Evolutionary conservation across 306 rosid species (phyloP).

Genomic region (Pyrus bretschneideri): DNA sequence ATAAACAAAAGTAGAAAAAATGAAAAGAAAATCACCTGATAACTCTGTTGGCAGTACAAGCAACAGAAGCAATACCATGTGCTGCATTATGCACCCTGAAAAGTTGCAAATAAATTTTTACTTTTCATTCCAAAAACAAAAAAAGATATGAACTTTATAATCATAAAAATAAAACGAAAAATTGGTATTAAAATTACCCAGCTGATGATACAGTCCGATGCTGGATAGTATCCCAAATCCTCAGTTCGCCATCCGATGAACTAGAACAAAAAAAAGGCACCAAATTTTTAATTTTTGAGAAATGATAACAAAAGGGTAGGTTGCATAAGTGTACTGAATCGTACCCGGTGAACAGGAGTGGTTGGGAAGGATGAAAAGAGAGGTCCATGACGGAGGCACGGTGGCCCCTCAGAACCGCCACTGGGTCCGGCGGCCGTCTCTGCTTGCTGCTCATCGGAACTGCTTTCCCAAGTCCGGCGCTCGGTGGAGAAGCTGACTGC

Average conservation of each 20-base stretch:
- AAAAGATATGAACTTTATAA: not conserved
- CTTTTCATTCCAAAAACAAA: not conserved
- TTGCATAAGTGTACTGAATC: not conserved
- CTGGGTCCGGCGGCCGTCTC: conserved; percentile 74
- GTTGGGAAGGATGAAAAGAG: conserved; percentile 55
- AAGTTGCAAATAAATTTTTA: not conserved
- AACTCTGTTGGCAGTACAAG: conserved; percentile 53
- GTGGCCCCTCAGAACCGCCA: conserved; percentile 82
- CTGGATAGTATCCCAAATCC: conserved; percentile 77
- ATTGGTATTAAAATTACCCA: conserved; percentile 28
- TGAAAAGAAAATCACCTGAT: conserved; percentile 40
- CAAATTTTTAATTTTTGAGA: not conserved
- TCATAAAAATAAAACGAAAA: not conserved
- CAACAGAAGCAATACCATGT: conserved; percentile 66
- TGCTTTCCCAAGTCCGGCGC: not conserved
- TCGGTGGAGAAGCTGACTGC: too few species aligned
- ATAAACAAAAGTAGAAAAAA: not conserved
- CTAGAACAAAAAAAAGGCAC: conserved; percentile 8
- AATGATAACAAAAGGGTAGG: not conserved
- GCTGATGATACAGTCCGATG: conserved; percentile 75
- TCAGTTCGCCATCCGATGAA: conserved; percentile 80
- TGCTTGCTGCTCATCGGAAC: conserved; percentile 50
- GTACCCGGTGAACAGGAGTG: conserved; percentile 67
- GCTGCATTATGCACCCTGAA: conserved; percentile 83
- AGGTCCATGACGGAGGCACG: conserved; percentile 77